Conservation (phyloP, 495 filamentous ascomycete genomes). For the Geopyxis carbonaria region DNA sequence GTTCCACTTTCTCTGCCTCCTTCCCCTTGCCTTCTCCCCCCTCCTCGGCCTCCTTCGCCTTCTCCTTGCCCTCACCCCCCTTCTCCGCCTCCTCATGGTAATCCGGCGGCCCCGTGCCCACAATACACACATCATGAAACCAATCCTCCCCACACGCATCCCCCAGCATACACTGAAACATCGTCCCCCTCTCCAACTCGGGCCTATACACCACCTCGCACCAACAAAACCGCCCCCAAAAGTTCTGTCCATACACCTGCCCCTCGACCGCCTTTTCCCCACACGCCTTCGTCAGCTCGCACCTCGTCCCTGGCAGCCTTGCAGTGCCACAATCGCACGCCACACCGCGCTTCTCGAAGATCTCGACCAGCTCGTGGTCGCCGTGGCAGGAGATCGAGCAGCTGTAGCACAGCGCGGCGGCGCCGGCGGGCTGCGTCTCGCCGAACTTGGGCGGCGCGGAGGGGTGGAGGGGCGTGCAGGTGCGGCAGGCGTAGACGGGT, state of each 20-base stretch:
- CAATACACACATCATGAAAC: slow-evolving; percentile 92
- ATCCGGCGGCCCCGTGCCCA: slow-evolving; percentile 46
- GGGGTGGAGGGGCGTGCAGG: slow-evolving; percentile 68
- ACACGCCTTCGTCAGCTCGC: slow-evolving; percentile 58
- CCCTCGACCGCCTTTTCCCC: slow-evolving; percentile 44
- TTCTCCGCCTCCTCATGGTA: slow-evolving; percentile 23
- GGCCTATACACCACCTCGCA: slow-evolving; percentile 76
- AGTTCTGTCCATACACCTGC: slow-evolving; percentile 93
- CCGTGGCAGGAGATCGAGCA: slow-evolving; percentile 95
- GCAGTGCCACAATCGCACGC: slow-evolving; percentile 93
- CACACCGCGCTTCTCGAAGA: slow-evolving; percentile 89
- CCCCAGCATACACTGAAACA: slow-evolving; percentile 92
- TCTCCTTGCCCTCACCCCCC: background rate
- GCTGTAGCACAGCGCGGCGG: slow-evolving; percentile 83
- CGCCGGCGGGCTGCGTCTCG: slow-evolving; percentile 11
- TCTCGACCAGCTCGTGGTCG: slow-evolving; percentile 84
- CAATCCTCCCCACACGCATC: slow-evolving; percentile 89
- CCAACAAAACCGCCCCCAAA: slow-evolving; percentile 78
- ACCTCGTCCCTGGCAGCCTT: slow-evolving; percentile 42
- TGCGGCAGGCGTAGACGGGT: slow-evolving; percentile 72
- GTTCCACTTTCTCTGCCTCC: background rate
- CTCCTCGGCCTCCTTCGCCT: slow-evolving; percentile 13
- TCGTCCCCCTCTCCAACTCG: slow-evolving; percentile 80
- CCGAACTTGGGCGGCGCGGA: slow-evolving; percentile 28
- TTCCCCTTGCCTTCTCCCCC: slow-evolving; percentile 1